Conservation (phyloP, 306 rosid genomes). For the Citrullus colocynthis region DNA sequence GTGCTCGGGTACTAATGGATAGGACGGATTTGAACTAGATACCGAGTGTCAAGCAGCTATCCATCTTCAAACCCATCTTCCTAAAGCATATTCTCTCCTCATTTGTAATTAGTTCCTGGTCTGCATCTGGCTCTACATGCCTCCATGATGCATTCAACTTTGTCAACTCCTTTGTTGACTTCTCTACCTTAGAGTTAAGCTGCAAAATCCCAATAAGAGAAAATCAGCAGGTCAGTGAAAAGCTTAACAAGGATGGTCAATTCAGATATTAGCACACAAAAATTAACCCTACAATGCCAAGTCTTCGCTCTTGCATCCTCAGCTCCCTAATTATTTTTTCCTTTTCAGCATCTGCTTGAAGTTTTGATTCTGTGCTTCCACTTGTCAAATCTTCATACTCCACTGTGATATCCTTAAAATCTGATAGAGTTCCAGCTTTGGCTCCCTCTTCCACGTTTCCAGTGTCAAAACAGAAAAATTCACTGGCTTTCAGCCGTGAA, state of each 20-base stretch:
- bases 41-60: constrained; percentile 51
- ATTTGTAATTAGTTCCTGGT: constrained; percentile 54
- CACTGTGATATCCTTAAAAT: constrained; percentile 35
- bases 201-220: constrained; percentile 20
- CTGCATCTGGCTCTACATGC: constrained; percentile 39
- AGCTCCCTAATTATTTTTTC: constrained; percentile 37
- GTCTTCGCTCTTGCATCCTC: constrained; percentile 38
- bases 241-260: neutral
- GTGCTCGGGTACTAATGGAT: neutral
- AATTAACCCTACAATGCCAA: constrained; percentile 43
- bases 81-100: constrained; percentile 69
- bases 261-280: neutral
- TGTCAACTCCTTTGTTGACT: constrained; percentile 35
- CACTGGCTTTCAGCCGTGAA: constrained; percentile 42
- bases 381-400: constrained; percentile 18
- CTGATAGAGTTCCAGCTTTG: constrained; percentile 58
- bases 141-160: constrained; percentile 47
- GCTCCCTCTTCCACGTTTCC: constrained; percentile 22
- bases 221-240: neutral
- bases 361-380: constrained; percentile 17
- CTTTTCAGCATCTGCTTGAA: constrained; percentile 52
- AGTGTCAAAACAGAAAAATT: constrained; percentile 24
- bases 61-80: constrained; percentile 60
- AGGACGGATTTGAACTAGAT: constrained; percentile 1
- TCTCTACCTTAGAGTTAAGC: constrained; percentile 60